Percentiles rank a stretch among this genome's conserved stretches.
These are phyloP conservation scores for Aspergillus ostianus DNA, from an alignment of 495 filamentous ascomycete genomes.

Conservation along the genomic window DNA sequence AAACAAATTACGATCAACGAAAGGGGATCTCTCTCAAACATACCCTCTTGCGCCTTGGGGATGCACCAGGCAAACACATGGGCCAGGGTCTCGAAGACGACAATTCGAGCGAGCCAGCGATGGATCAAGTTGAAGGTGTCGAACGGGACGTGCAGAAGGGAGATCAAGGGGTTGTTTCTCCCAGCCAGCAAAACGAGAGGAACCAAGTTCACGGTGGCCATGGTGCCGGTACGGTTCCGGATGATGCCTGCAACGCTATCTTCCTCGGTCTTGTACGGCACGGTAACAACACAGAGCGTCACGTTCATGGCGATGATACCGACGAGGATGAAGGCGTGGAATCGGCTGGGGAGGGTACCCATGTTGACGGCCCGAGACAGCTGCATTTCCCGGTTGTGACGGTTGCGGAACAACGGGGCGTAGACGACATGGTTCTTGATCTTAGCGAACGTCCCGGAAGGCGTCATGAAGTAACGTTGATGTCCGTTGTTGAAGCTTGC, in stretches of 20 bases:
- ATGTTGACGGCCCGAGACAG: constrained; percentile 76
- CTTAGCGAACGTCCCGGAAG: constrained; percentile 50
- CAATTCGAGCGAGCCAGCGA: constrained; percentile 75
- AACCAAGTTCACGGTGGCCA: constrained; percentile 78
- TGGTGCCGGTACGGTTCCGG: constrained; percentile 71
- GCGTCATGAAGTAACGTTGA: constrained; percentile 60
- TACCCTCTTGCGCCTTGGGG: constrained; percentile 61
- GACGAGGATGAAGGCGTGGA: constrained; percentile 71
- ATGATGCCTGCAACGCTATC: constrained; percentile 52
- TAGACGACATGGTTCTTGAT: constrained; percentile 80
- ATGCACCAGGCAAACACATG: constrained; percentile 66
- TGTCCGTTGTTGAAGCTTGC: constrained; percentile 68
- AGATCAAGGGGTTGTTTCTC: constrained; percentile 68
- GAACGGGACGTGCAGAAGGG: constrained; percentile 63
- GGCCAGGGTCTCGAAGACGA: constrained; percentile 60
- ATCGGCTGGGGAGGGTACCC: constrained; percentile 80
- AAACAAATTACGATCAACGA: neutral
- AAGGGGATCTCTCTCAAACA: constrained; percentile 9
- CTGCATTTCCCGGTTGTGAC: constrained; percentile 84
- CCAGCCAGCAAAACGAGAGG: constrained; percentile 67
- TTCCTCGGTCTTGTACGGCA: constrained; percentile 51
- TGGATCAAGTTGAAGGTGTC: constrained; percentile 80
- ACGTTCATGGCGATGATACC: constrained; percentile 76
- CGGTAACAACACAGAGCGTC: constrained; percentile 69
- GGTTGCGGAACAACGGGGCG: constrained; percentile 75